A percentile compares a stretch with the other conserved stretches of the same genome.
These are phyloP conservation scores for Tuber melanosporum DNA, from an alignment of 495 filamentous ascomycete genomes.

Conservation along the genomic window DNA sequence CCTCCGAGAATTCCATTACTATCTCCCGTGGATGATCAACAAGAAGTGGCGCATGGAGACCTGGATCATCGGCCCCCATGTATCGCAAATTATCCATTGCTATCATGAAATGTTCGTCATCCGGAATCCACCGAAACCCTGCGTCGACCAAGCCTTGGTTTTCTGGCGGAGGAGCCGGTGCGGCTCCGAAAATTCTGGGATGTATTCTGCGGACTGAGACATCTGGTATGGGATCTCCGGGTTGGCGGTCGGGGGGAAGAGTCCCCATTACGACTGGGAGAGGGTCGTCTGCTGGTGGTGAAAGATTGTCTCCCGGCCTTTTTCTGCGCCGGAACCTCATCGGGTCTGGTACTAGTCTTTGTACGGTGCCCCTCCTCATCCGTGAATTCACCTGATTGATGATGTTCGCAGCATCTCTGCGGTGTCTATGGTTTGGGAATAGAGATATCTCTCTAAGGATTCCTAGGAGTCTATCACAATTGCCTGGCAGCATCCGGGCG, in stretches of 20 bases:
- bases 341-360: neutral
- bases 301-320: rapidly evolving
- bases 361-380: neutral
- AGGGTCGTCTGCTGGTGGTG: neutral
- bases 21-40: constrained; percentile 19
- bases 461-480: neutral
- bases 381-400: neutral
- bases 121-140: neutral
- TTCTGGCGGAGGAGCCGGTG: neutral
- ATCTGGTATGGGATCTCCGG: neutral
- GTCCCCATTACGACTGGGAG: neutral
- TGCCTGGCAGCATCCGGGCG: neutral
- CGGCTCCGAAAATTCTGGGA: no score
- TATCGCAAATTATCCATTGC: neutral
- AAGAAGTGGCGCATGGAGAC: constrained; percentile 17
- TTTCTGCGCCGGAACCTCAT: neutral
- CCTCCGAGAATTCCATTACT: constrained; percentile 14
- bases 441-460: neutral
- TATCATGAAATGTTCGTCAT: neutral
- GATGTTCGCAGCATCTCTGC: neutral
- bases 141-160: neutral
- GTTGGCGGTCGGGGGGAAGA: neutral
- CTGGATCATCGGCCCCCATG: constrained; percentile 11
- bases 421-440: neutral
- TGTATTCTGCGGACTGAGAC: neutral